Conservation (phyloP, 192 early-diverging fungal species). For the Backusella sp. region DNA sequence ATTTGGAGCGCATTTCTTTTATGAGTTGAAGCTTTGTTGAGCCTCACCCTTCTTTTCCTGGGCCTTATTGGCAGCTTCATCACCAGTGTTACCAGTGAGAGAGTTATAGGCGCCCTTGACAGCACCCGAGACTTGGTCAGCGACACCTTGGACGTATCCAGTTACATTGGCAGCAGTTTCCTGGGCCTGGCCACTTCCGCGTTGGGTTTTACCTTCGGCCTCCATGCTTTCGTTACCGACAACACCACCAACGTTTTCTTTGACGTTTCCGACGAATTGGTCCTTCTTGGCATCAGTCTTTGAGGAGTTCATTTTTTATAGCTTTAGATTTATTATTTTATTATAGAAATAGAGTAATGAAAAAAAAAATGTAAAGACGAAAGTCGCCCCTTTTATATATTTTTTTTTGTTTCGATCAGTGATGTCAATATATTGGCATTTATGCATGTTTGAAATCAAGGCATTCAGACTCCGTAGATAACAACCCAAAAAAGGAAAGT, state of each 20-base stretch:
- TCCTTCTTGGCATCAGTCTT: slow-evolving; percentile 25
- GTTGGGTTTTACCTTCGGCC: slow-evolving; percentile 33
- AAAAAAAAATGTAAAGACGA: background rate
- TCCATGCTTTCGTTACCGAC: slow-evolving; percentile 36
- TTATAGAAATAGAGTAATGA: background rate
- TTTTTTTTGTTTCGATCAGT: background rate
- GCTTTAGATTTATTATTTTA: background rate
- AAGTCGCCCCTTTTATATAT: background rate
- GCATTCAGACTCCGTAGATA: too few species aligned
- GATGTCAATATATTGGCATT: background rate
- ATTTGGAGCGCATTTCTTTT: background rate
- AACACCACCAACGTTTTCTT: slow-evolving; percentile 38
- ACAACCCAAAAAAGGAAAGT: background rate
- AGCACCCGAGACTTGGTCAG: slow-evolving; percentile 28
- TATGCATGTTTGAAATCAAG: background rate
- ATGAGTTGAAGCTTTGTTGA: slow-evolving; percentile 12
- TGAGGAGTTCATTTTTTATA: slow-evolving; percentile 19
- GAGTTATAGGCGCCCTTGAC: slow-evolving; percentile 27
- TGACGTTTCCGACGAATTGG: slow-evolving; percentile 35
- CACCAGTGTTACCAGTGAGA: slow-evolving; percentile 16
- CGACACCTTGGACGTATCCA: slow-evolving; percentile 29
- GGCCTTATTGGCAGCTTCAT: background rate
- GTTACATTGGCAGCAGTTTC: slow-evolving; percentile 25
- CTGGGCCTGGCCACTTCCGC: slow-evolving; percentile 22
- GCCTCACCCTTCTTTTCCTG: slow-evolving; percentile 21